Base-by-base conservation (phyloP, 441 rosid species). In the Viola pubescens region DNA sequence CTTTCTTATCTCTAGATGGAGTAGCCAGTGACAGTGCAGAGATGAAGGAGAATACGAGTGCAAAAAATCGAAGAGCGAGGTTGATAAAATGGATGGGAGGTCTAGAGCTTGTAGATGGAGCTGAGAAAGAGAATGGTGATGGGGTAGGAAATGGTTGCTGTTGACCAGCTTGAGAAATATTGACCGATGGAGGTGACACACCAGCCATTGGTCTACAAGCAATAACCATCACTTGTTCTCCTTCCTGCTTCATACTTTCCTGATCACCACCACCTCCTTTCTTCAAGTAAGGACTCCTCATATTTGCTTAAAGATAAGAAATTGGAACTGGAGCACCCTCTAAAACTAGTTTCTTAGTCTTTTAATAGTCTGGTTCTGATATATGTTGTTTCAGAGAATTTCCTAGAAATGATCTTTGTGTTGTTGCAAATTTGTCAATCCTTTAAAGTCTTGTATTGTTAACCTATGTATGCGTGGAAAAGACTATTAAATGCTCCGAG, bases 1-100 rank as follows among this genome's bases (percentile, higher is more conserved):
- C 63, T 19, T 54, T 72, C 62, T 66, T 74, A 58, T 49, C 52
- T 8, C 70, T n/a, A 9, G 79, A 65, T 43, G 77, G 19, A 57
- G 67, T 50, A 37, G 85, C 79, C 58, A 85, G 79, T 2, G 83
- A 70, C 9, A 83, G 69, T 45, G 91, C 89, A 42, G 97, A 82
- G 50, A 70, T 62, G 38, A 86, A 81, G 53, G 85, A 81, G 62
- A 86, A 71, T 37, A 86, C 51, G 54, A 85, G 73, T 1, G 75
- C 70, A 54, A 72, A 38, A 68, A 76, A 79, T 51, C 89, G 80
- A 55, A 90, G 84, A 61, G 71, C 52, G 48, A 87, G 79, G 60
- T 37, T 52, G 8, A 47, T 37, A 12, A 61, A 48, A 55, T 73
- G 74, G 49, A 77, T 44, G 26, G 80, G 68, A 7, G 75, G 81